Evolutionary conservation across 257 asterid genomes (phyloP).

Genomic region (Solanum pinnatisectum): DNA sequence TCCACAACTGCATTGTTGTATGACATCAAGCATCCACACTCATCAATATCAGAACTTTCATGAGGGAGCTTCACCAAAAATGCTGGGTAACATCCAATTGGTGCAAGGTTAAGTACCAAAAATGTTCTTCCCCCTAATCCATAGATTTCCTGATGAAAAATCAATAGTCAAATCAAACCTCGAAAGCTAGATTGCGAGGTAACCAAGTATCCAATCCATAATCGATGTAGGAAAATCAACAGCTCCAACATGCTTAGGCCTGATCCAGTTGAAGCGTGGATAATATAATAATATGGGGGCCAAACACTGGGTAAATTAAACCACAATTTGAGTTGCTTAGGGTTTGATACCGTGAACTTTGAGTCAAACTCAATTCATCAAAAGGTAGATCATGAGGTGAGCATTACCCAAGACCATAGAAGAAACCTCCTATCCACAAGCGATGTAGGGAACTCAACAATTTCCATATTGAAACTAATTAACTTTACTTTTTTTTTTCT

Average conservation of each 20-base stretch:
- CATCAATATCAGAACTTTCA: conserved; percentile 42
- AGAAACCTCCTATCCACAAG: neutral
- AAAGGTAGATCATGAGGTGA: neutral
- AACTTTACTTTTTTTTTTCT: neutral
- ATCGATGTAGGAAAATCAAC: neutral
- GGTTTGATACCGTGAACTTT: neutral
- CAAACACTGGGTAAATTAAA: neutral
- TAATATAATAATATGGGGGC: neutral
- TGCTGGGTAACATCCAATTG: conserved; percentile 57
- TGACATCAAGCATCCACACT: conserved; percentile 52
- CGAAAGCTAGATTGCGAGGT: neutral
- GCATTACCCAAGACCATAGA: neutral
- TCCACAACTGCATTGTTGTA: conserved; percentile 51
- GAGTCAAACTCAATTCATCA: neutral
- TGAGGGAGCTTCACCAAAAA: conserved; percentile 40
- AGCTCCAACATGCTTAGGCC: neutral
- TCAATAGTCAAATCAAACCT: neutral
- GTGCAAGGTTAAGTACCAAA: conserved; percentile 48
- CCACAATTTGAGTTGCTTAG: neutral
- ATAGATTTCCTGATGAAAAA: conserved; percentile 36
- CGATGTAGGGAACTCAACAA: neutral
- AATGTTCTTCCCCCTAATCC: conserved; percentile 49
- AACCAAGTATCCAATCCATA: neutral
- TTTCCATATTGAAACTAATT: neutral
- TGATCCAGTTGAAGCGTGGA: neutral